Conservation (phyloP, 306 rosid species). For the Glycine tomentella region DNA sequence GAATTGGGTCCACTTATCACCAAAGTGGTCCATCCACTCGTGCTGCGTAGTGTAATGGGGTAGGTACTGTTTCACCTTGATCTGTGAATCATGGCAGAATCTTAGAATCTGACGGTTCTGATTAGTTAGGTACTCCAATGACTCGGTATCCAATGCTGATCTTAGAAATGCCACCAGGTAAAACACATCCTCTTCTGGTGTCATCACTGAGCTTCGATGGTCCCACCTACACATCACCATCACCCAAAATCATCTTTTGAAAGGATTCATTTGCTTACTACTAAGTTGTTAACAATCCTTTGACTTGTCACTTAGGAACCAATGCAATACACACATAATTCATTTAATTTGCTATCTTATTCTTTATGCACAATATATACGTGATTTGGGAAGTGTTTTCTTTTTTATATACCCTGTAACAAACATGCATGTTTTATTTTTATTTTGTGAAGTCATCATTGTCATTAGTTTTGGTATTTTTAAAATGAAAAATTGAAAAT, state of each 20-base stretch:
- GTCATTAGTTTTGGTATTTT: neutral
- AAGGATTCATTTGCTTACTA: slow-evolving; percentile 7
- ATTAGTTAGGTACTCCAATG: slow-evolving; percentile 67
- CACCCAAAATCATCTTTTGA: slow-evolving; percentile 40
- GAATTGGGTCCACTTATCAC: slow-evolving; percentile 85
- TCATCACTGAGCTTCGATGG: slow-evolving; percentile 84
- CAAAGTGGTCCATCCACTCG: slow-evolving; percentile 92
- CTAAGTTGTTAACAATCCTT: neutral
- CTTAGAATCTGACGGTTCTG: slow-evolving; percentile 82
- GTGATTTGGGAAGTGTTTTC: too few species aligned
- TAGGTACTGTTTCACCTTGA: slow-evolving; percentile 83
- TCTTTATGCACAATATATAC: too few species aligned
- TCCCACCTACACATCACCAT: slow-evolving; percentile 74
- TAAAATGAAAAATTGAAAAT: neutral
- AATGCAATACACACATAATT: too few species aligned
- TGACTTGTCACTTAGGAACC: too few species aligned
- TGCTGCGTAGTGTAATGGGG: slow-evolving; percentile 78
- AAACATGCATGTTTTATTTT: neutral
- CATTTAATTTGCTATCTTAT: too few species aligned
- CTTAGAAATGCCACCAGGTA: slow-evolving; percentile 91
- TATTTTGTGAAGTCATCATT: too few species aligned
- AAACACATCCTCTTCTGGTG: slow-evolving; percentile 83
- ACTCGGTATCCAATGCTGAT: slow-evolving; percentile 74
- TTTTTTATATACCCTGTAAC: neutral
- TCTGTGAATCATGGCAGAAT: slow-evolving; percentile 72